Evolutionary conservation across 306 rosid genomes (phyloP).

Genomic region (Quercus suber): DNA sequence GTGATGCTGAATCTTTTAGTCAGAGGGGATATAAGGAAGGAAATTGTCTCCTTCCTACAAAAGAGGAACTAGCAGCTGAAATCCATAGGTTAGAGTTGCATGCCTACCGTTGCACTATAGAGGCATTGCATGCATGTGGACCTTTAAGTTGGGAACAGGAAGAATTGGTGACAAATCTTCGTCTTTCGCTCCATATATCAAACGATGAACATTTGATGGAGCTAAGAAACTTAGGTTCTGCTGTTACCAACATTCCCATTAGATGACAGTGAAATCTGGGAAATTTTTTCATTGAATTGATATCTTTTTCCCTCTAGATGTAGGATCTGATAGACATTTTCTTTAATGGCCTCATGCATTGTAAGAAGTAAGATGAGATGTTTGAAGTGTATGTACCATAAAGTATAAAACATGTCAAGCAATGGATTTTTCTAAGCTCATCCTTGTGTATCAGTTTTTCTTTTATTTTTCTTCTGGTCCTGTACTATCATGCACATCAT

Average conservation of each 20-base stretch:
- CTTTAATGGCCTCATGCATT: constrained; percentile 42
- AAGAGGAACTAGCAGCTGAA: constrained; percentile 62
- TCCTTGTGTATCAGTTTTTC: constrained; percentile 23
- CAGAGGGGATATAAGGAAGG: constrained; percentile 42
- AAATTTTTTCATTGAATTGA: constrained; percentile 5
- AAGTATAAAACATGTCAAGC: constrained; percentile 27
- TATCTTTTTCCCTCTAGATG: constrained; percentile 32
- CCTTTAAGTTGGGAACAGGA: constrained; percentile 99
- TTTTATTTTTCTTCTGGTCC: constrained; percentile 21
- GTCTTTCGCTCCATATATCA: constrained; percentile 90
- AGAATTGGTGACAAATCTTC: constrained; percentile 90
- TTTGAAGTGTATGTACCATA: constrained; percentile 44
- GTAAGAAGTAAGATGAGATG: constrained; percentile 66
- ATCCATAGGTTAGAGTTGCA: constrained; percentile 93
- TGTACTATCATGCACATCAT: constrained; percentile 19
- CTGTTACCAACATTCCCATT: constrained; percentile 54
- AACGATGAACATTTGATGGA: constrained; percentile 90
- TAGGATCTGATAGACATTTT: constrained; percentile 43
- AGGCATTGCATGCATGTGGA: constrained; percentile 91
- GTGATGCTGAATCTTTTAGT: constrained; percentile 70
- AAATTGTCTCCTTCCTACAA: constrained; percentile 40
- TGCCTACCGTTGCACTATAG: constrained; percentile 95
- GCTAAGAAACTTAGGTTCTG: constrained; percentile 81
- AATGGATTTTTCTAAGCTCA: constrained; percentile 31
- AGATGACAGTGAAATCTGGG: constrained; percentile 58